phyloP scores from a whole-genome alignment of 164 flowering plant species.

The Euptelea pleiosperma region DNA sequence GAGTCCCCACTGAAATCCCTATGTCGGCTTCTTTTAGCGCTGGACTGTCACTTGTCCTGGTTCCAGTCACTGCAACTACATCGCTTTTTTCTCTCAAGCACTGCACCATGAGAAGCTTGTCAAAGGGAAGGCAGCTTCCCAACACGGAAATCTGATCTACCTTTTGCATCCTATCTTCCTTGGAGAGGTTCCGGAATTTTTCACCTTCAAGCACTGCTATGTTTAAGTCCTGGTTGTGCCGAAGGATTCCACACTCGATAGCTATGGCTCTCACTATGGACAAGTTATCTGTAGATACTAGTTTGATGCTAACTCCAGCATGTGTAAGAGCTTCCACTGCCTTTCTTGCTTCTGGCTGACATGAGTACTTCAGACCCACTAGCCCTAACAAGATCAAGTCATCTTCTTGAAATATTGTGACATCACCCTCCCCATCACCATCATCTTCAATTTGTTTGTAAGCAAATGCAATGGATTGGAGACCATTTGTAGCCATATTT shows the following conservation, averaged over 20 bases:
- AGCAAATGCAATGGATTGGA: slow-evolving; percentile 26
- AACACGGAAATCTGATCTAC: slow-evolving; percentile 12
- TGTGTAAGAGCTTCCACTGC: slow-evolving; percentile 3
- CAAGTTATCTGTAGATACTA: slow-evolving; percentile 23
- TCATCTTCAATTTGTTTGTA: slow-evolving; percentile 4
- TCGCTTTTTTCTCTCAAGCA: slow-evolving; percentile 14
- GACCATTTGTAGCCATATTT: slow-evolving; percentile 12
- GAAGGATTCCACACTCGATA: slow-evolving; percentile 2
- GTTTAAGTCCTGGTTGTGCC: neutral
- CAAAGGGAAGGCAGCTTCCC: slow-evolving; percentile 19
- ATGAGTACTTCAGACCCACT: slow-evolving; percentile 14
- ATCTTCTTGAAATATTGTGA: neutral
- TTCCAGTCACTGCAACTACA: slow-evolving; percentile 23
- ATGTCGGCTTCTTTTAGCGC: slow-evolving; percentile 28
- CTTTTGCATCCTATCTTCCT: slow-evolving; percentile 7
- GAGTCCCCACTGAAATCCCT: slow-evolving; percentile 11
- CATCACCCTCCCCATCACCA: slow-evolving; percentile 14
- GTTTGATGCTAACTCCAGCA: slow-evolving; percentile 21
- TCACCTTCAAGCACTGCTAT: slow-evolving; percentile 16
- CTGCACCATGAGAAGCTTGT: slow-evolving; percentile 8
- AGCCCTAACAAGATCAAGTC: slow-evolving; percentile 20
- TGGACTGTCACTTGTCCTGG: slow-evolving; percentile 14
- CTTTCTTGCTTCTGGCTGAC: neutral
- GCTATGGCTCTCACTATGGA: slow-evolving; percentile 2
- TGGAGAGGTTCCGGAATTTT: neutral